These are phyloP conservation scores for Phytopythium montanum DNA, from an alignment of 352 stramenopile genomes.

Conservation along the genomic window DNA sequence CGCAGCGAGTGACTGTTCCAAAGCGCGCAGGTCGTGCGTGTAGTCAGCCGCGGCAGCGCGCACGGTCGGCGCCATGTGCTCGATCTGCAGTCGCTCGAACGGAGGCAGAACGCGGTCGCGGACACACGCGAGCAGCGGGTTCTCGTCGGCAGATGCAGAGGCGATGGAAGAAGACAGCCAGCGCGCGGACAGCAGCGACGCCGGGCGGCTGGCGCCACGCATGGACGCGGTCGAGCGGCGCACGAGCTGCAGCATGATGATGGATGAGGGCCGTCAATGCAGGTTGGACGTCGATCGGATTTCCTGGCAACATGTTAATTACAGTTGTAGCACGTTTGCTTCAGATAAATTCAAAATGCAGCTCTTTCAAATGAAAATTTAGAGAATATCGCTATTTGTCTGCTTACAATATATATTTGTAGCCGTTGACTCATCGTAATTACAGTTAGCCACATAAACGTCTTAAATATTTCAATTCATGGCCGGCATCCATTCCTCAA, in stretches of 20 bases:
- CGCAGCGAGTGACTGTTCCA: conserved; percentile 36
- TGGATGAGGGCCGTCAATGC: no score
- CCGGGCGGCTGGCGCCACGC: not conserved
- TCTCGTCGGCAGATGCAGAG: conserved; percentile 21
- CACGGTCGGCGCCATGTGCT: conserved; percentile 59
- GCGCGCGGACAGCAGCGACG: not conserved
- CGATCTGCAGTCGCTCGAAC: conserved; percentile 61
- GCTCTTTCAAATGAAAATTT: no score
- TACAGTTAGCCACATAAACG: no score
- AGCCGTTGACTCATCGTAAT: no score
- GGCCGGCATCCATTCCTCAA: no score
- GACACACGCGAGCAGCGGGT: conserved; percentile 56
- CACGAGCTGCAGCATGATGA: conserved; percentile 25
- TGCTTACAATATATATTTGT: no score
- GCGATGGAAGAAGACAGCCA: conserved; percentile 14
- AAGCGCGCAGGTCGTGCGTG: conserved; percentile 37
- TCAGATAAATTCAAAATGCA: no score
- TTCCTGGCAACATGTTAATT: no score
- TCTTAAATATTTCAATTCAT: no score
- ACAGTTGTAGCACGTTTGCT: no score
- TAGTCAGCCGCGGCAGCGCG: conserved; percentile 44
- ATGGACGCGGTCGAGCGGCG: conserved; percentile 12
- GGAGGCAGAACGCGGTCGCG: conserved; percentile 57
- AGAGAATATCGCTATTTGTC: no score
- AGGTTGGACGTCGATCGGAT: no score